Conservation (phyloP, 176 grass and related monocot genomes). For the Zoysia pacifica region DNA sequence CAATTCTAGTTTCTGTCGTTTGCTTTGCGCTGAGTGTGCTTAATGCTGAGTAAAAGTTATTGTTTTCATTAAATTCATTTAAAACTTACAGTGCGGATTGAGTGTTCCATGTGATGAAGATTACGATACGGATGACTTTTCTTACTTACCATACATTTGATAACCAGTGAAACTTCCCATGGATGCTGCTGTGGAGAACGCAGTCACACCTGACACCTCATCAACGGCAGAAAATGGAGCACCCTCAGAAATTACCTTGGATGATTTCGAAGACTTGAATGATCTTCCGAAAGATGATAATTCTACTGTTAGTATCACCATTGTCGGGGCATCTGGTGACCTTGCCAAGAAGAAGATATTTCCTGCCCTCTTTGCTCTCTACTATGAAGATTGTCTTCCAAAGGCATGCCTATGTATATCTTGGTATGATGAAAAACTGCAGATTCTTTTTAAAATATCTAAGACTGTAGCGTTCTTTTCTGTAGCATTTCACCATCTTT, state of each 20-base stretch:
- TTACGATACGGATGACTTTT: not conserved
- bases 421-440: not conserved
- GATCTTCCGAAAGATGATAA: conserved; percentile 21
- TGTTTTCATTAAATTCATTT: not conserved
- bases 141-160: conserved; percentile 19
- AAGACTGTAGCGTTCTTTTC: not conserved
- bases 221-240: conserved; percentile 51
- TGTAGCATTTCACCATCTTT: conserved; percentile 98
- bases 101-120: not conserved
- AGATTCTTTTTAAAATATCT: conserved; percentile 1
- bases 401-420: conserved; percentile 47
- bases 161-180: conserved; percentile 40
- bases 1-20: not conserved
- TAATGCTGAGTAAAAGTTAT: not conserved
- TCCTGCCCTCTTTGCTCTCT: conserved; percentile 93
- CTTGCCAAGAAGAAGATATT: conserved; percentile 99
- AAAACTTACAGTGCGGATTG: not conserved
- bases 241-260: conserved; percentile 36
- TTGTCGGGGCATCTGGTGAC: conserved; percentile 90
- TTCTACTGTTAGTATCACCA: conserved; percentile 82
- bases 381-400: conserved; percentile 92
- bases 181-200: conserved; percentile 30
- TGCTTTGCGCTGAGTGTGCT: not conserved
- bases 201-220: conserved; percentile 17
- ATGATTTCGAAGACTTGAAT: conserved; percentile 54